Percentiles rank a stretch among this genome's conserved stretches.
Conservation (phyloP, 192 early-diverging fungal genomes). For the Backusella tuberculispora region DNA sequence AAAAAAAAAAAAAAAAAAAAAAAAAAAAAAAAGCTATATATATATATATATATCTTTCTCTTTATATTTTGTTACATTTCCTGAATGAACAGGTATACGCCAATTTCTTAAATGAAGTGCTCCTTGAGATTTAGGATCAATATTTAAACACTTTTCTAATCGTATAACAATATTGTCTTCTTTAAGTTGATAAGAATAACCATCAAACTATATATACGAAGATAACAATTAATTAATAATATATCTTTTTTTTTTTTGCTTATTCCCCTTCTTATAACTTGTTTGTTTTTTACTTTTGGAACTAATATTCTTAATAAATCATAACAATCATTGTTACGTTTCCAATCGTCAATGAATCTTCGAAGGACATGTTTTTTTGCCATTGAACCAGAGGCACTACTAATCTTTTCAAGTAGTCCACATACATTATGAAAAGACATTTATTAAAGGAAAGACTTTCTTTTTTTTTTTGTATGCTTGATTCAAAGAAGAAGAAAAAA, state of each 20-base stretch:
- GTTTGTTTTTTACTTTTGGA: neutral
- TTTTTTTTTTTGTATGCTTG: neutral
- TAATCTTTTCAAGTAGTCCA: neutral
- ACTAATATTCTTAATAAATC: constrained; percentile 10
- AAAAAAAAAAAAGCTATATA: constrained; percentile 32
- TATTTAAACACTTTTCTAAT: constrained; percentile 64
- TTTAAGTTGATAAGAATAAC: constrained; percentile 62
- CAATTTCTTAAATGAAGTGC: constrained; percentile 62
- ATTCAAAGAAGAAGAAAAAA: neutral
- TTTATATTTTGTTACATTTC: constrained; percentile 46
- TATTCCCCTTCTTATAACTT: neutral
- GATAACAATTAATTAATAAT: neutral
- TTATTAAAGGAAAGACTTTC: neutral
- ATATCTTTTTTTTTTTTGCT: too few relatives aligned
- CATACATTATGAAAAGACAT: constrained; percentile 3
- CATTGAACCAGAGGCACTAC: neutral
- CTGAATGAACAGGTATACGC: neutral
- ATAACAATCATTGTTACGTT: neutral
- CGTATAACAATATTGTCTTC: constrained; percentile 66
- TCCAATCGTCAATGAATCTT: neutral
- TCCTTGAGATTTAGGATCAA: constrained; percentile 59
- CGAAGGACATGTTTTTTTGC: constrained; percentile 4
- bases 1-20: too few relatives aligned
- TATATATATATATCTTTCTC: constrained; percentile 22
- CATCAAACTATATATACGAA: neutral